Evolutionary conservation across 2,329 filamentous ascomycete genomes (phyloP), one percentile per base, ranked within the genome.

Genomic region (Colletotrichum nymphaeae): DNA sequence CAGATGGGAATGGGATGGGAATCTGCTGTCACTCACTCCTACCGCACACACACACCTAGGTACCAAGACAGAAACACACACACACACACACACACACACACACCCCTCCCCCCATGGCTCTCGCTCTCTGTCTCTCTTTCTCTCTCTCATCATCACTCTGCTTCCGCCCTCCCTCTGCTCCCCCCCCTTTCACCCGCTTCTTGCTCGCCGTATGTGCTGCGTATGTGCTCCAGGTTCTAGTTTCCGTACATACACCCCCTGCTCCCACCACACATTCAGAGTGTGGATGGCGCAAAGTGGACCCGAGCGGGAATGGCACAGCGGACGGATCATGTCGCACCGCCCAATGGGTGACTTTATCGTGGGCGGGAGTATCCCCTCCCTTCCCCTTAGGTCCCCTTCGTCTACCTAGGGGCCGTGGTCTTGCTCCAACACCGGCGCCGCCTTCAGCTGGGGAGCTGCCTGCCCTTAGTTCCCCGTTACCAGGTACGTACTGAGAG

Each of bases 321-420:
- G 67, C 74, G 72, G 72, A 60, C 67, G 60, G 74, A 74, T 69
- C 60, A 68, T 72, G 64, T 69, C 72, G 73, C 55, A 64, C 64
- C 64, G 72, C 59, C 68, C 68, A 75, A 70, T 68, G 49, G 69
- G 64, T 57, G 69, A 58, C 46, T 63, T 72, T 63, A 46, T 42
- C 57, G 22, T 52, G 64, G 57, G 16, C 57, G 69, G 69, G 69
- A 72, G 57, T 42, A 68, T 68, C 69, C 64, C 64, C 56, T 63
- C 57, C 64, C 69, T 68, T 53, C 69, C 57, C 49, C 57, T 68
- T 63, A 71, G 57, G 58, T 68, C 63, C 55, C 68, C 42, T 58
- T 62, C 49, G 52, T 58, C 62, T 37, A 56, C 53, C 53, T 65
- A 56, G 63, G 63, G 63, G 28, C 22, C 24, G 22, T 28, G 30